Percentiles rank a stretch among this genome's conserved stretches.
Evolutionary conservation across 352 stramenopile species (phyloP).

Genomic region (Saprolegnia diclina): DNA sequence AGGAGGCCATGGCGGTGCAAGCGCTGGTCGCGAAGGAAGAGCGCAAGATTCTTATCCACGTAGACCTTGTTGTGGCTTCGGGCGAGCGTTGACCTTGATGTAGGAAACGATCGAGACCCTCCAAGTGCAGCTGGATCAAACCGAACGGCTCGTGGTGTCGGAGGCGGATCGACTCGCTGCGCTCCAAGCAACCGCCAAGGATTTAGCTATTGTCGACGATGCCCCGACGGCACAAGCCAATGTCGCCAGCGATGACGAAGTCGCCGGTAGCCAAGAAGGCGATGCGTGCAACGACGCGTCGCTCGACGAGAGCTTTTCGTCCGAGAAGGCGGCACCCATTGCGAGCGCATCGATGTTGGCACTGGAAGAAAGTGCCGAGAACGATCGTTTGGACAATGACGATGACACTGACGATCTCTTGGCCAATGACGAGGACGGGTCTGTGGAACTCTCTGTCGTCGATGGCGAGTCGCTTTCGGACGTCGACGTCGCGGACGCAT

Average conservation of each 20-base stretch:
- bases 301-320: slow-evolving; percentile 10
- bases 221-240: no score
- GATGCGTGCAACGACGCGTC: background rate
- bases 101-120: slow-evolving; percentile 11
- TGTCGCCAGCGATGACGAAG: background rate
- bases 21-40: slow-evolving; percentile 13
- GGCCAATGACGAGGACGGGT: slow-evolving; percentile 11
- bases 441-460: slow-evolving; percentile 19
- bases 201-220: background rate
- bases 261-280: background rate
- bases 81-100: background rate
- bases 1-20: slow-evolving; percentile 13
- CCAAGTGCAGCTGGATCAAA: slow-evolving; percentile 12
- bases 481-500: slow-evolving; percentile 9
- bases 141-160: slow-evolving; percentile 11
- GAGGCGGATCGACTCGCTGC: background rate
- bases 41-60: slow-evolving; percentile 1
- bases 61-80: background rate
- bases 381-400: background rate
- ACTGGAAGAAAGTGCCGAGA: background rate
- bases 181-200: background rate
- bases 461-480: slow-evolving; percentile 24
- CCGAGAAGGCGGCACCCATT: background rate
- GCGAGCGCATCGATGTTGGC: background rate
- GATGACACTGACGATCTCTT: background rate